Percentiles rank a stretch among this genome's conserved stretches.
Evolutionary conservation across 495 filamentous ascomycete species (phyloP).

Genomic region (Podospora pseudocomata): DNA sequence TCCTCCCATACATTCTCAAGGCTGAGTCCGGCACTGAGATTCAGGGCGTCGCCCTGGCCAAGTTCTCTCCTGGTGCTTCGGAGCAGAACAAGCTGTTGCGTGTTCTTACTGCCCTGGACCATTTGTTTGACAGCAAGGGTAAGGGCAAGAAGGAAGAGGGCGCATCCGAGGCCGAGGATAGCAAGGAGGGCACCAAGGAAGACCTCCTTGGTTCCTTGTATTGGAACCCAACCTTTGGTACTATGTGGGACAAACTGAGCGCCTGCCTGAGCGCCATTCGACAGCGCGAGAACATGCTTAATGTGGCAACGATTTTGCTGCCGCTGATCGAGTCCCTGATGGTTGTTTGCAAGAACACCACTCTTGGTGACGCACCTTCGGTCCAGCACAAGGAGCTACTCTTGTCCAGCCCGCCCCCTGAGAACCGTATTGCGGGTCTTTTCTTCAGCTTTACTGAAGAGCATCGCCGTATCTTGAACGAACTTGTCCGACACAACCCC

Average conservation of each 20-base stretch:
- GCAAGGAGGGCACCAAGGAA: constrained; percentile 58
- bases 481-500: constrained; percentile 92
- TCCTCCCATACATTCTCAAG: constrained; percentile 82
- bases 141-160: constrained; percentile 58
- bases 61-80: constrained; percentile 92
- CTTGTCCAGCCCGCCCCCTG: constrained; percentile 71
- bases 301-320: constrained; percentile 90
- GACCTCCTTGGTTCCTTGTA: constrained; percentile 85
- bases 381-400: constrained; percentile 65
- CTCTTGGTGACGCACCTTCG: constrained; percentile 62
- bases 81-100: constrained; percentile 93
- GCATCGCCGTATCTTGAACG: constrained; percentile 96
- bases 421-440: constrained; percentile 76
- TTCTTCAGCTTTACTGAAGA: constrained; percentile 99
- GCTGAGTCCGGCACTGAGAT: constrained; percentile 88
- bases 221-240: constrained; percentile 82
- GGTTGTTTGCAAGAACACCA: constrained; percentile 97
- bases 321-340: constrained; percentile 94
- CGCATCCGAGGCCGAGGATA: constrained; percentile 51
- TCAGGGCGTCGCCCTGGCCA: constrained; percentile 87
- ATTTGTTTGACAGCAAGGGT: constrained; percentile 76
- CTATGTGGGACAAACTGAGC: constrained; percentile 91
- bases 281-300: constrained; percentile 89
- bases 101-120: constrained; percentile 91
- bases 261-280: constrained; percentile 84